phyloP scores from a whole-genome alignment of 768 basidiomycete species.

The Tephrocybe sp. region DNA sequence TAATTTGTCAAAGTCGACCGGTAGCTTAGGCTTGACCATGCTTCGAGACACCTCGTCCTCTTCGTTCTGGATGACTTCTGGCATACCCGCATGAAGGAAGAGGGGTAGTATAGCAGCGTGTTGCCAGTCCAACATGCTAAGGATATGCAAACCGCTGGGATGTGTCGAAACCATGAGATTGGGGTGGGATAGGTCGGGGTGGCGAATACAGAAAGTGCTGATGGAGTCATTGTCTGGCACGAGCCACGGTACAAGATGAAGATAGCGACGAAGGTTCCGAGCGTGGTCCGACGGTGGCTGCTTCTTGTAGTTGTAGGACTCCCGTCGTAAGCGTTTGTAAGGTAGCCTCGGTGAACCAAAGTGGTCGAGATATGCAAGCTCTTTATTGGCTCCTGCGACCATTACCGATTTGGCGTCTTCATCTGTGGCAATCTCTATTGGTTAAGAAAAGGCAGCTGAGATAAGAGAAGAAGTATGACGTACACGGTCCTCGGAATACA shows the following conservation, averaged over 20 bases:
- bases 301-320: conserved; percentile 25
- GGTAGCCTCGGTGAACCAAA: conserved; percentile 29
- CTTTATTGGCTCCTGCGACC: conserved; percentile 25
- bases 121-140: conserved; percentile 32
- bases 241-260: conserved; percentile 14
- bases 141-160: conserved; percentile 13
- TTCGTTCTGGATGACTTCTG: conserved; percentile 25
- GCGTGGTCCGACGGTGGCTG: conserved; percentile 30
- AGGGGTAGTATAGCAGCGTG: conserved; percentile 28
- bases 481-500: conserved; percentile 25
- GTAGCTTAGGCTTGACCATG: conserved; percentile 23
- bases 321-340: conserved; percentile 23
- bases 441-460: conserved; percentile 5
- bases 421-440: conserved; percentile 20
- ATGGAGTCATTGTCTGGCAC: conserved; percentile 8
- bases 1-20: conserved; percentile 24
- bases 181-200: conserved; percentile 25
- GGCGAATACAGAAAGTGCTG: conserved; percentile 29
- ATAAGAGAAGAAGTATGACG: conserved; percentile 15
- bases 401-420: conserved; percentile 24
- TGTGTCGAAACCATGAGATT: conserved; percentile 26
- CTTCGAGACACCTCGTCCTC: conserved; percentile 22
- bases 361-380: conserved; percentile 27
- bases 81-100: conserved; percentile 30
- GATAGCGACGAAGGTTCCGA: conserved; percentile 29